These are phyloP conservation scores for Podospora didyma DNA, from an alignment of 495 filamentous ascomycete genomes.

Conservation along the genomic window DNA sequence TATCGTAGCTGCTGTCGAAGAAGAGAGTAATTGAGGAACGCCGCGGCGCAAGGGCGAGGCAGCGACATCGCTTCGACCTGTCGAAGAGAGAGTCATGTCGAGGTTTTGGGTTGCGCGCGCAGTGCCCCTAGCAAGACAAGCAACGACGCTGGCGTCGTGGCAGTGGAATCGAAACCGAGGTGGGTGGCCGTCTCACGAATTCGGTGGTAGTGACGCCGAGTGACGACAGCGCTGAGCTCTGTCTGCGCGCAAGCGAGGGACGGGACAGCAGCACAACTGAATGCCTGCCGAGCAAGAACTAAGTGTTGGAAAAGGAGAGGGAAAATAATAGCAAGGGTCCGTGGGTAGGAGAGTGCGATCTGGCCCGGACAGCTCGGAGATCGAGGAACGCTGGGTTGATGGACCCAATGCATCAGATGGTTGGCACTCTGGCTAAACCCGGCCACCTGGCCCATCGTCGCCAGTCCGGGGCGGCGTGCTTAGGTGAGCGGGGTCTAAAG, in stretches of 20 bases:
- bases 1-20: background rate
- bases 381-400: background rate
- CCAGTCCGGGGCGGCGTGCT: background rate
- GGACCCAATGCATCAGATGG: no score
- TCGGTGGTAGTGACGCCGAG: no score
- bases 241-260: background rate
- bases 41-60: conserved; percentile 3
- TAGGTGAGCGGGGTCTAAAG: background rate
- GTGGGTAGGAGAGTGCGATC: background rate
- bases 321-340: background rate
- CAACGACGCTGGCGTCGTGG: background rate
- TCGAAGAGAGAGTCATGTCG: conserved; percentile 15
- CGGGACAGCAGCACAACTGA: conserved; percentile 12
- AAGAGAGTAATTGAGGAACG: conserved; percentile 9
- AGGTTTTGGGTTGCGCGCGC: conserved; percentile 9
- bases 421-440: background rate
- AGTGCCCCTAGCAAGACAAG: background rate
- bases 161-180: background rate
- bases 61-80: background rate
- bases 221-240: no score
- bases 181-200: background rate
- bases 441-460: background rate
- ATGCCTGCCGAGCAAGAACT: conserved; percentile 9
- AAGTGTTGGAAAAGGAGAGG: background rate
- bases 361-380: conserved; percentile 4